Conservation (phyloP, 257 asterid species). For the Solanum bulbocastanum region DNA sequence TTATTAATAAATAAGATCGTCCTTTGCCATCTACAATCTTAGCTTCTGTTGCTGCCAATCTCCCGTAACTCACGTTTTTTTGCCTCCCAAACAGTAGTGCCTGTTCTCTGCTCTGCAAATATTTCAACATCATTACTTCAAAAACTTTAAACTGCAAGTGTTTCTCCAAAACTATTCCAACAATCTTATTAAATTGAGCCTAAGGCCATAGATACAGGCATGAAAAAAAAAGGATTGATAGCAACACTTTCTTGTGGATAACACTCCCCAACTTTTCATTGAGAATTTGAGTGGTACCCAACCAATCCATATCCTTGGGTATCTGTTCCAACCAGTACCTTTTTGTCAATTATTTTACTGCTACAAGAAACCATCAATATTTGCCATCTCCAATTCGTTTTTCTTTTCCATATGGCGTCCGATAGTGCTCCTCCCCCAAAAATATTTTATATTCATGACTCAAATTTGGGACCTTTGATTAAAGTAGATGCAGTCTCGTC, state of each 20-base stretch:
- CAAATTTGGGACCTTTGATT: too few species aligned
- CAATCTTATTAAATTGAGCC: background rate
- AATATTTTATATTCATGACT: too few species aligned
- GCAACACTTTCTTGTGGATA: background rate
- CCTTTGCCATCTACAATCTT: background rate
- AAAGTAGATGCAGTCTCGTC: too few species aligned
- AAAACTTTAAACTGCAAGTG: background rate
- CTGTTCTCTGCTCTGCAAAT: background rate
- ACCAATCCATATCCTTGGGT: background rate
- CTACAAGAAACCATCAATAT: background rate
- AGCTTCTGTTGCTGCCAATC: background rate
- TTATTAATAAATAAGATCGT: background rate
- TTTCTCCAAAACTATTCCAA: background rate
- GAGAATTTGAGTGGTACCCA: background rate
- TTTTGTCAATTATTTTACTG: background rate
- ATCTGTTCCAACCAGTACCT: background rate
- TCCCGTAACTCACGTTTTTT: background rate
- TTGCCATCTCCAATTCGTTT: background rate
- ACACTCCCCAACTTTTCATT: background rate
- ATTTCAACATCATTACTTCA: background rate
- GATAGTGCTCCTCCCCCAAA: too few species aligned
- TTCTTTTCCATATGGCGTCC: too few species aligned
- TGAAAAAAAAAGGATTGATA: background rate
- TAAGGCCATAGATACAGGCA: background rate
- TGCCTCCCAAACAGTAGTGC: background rate